Conservation (phyloP, 2,329 filamentous ascomycete species). For the Anthostomella pinea region DNA sequence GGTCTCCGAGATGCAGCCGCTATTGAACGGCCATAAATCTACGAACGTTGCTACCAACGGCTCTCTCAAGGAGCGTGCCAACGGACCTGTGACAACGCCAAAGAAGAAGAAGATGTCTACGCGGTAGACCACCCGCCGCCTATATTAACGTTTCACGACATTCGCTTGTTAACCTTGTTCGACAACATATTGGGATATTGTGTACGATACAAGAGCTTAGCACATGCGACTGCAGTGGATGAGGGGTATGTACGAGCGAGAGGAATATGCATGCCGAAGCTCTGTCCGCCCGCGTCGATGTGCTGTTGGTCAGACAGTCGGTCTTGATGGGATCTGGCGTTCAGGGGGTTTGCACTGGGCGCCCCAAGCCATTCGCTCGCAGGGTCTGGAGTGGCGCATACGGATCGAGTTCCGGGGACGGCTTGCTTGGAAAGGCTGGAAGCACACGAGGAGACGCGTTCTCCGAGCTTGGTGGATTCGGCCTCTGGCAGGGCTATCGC, state of each 20-base stretch:
- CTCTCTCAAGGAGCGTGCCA: conserved; percentile 15
- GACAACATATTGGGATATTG: conserved; percentile 4
- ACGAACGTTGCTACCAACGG: conserved; percentile 21
- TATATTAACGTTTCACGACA: conserved; percentile 10
- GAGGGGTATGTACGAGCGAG: conserved; percentile 3
- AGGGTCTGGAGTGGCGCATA: conserved; percentile 11
- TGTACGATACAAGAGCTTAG: conserved; percentile 16
- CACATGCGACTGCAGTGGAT: conserved; percentile 13
- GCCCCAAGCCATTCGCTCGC: conserved; percentile 18
- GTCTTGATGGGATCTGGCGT: conserved; percentile 18
- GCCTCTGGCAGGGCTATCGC: no score
- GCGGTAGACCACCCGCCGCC: conserved; percentile 14
- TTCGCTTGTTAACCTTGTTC: conserved; percentile 15
- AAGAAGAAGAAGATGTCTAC: conserved; percentile 27
- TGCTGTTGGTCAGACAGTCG: conserved; percentile 4
- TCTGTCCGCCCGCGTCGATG: background rate
- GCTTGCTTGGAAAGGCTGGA: conserved; percentile 9
- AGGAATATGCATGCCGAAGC: no score
- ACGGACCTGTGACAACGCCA: conserved; percentile 18
- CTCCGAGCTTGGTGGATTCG: no score
- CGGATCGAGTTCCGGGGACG: background rate
- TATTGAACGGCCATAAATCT: conserved; percentile 26
- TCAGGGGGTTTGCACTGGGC: conserved; percentile 12
- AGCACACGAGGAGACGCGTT: background rate
- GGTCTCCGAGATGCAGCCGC: conserved; percentile 14